Percentiles rank a stretch among this genome's conserved stretches.
These are phyloP conservation scores for Penicillium sp. DNA, from an alignment of 2,329 filamentous ascomycete species.

Conservation along the genomic window DNA sequence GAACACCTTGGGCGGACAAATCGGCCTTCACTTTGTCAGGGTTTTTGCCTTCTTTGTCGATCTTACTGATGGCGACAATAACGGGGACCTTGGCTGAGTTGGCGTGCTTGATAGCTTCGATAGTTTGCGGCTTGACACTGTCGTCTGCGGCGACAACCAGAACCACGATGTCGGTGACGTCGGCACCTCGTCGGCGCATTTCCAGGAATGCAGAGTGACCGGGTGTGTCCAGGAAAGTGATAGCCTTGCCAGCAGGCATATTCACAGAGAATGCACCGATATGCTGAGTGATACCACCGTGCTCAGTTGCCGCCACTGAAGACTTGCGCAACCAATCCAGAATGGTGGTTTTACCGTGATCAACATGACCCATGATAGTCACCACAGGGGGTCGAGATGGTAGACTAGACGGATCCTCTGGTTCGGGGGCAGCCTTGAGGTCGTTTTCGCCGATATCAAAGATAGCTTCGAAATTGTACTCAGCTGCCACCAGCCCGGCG, in stretches of 20 bases:
- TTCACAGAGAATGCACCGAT: slow-evolving; percentile 95
- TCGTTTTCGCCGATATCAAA: slow-evolving; percentile 70
- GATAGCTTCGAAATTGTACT: slow-evolving; percentile 88
- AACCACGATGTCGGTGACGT: slow-evolving; percentile 95
- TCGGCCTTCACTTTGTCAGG: slow-evolving; percentile 85
- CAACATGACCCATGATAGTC: slow-evolving; percentile 99
- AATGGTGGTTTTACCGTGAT: slow-evolving; percentile 97
- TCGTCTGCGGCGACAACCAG: slow-evolving; percentile 96
- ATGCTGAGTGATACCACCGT: slow-evolving; percentile 97
- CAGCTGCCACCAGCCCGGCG: slow-evolving; percentile 83
- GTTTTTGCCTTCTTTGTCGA: slow-evolving; percentile 83
- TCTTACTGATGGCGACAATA: slow-evolving; percentile 96
- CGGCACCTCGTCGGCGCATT: slow-evolving; percentile 93
- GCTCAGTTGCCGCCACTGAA: slow-evolving; percentile 85
- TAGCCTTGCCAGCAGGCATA: slow-evolving; percentile 81
- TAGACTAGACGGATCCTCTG: slow-evolving; percentile 67
- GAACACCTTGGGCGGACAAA: slow-evolving; percentile 76
- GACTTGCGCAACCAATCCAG: slow-evolving; percentile 92
- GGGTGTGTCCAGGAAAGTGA: slow-evolving; percentile 96
- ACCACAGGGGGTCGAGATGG: slow-evolving; percentile 86
- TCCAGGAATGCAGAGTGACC: slow-evolving; percentile 93
- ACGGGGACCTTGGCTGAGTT: slow-evolving; percentile 85
- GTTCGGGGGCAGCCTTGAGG: slow-evolving; percentile 67
- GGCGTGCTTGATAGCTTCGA: slow-evolving; percentile 95
- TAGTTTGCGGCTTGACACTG: slow-evolving; percentile 93